Evolutionary conservation across 306 rosid species (phyloP).

Genomic region (Leucaena leucocephala): DNA sequence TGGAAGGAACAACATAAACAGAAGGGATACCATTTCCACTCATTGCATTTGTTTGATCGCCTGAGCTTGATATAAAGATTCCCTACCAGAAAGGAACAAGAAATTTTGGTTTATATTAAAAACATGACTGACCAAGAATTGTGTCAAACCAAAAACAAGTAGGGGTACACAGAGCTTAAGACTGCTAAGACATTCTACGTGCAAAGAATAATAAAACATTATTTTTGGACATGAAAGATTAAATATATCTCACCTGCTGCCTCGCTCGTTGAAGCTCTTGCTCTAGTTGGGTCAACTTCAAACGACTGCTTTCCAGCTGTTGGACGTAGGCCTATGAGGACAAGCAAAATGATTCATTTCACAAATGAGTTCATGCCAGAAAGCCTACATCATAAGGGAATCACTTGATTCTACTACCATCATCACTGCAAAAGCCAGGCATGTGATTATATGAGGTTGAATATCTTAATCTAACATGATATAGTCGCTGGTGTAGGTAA

Average conservation of each 20-base stretch:
- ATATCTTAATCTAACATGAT: neutral
- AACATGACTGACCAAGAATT: slow-evolving; percentile 12
- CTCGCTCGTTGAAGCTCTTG: slow-evolving; percentile 99
- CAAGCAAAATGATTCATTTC: slow-evolving; percentile 16
- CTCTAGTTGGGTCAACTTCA: slow-evolving; percentile 92
- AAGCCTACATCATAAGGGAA: slow-evolving; percentile 19
- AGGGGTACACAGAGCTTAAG: slow-evolving; percentile 2
- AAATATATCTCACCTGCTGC: slow-evolving; percentile 70
- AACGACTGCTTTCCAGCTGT: slow-evolving; percentile 94
- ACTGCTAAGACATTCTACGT: slow-evolving; percentile 4
- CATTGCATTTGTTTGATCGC: slow-evolving; percentile 85
- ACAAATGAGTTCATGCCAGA: slow-evolving; percentile 24
- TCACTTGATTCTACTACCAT: slow-evolving; percentile 16
- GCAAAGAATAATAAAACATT: neutral
- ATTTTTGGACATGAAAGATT: neutral
- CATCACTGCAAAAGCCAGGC: neutral
- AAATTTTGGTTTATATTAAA: slow-evolving; percentile 28
- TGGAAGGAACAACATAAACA: slow-evolving; percentile 23
- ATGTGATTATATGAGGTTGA: neutral
- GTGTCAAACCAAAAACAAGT: slow-evolving; percentile 16
- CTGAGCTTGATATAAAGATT: slow-evolving; percentile 85
- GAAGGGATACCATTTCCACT: slow-evolving; percentile 89
- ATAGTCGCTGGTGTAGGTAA: neutral
- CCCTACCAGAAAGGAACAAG: slow-evolving; percentile 57
- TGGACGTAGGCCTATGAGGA: slow-evolving; percentile 85